phyloP scores from a whole-genome alignment of 257 asterid genomes.

The Perilla frutescens region DNA sequence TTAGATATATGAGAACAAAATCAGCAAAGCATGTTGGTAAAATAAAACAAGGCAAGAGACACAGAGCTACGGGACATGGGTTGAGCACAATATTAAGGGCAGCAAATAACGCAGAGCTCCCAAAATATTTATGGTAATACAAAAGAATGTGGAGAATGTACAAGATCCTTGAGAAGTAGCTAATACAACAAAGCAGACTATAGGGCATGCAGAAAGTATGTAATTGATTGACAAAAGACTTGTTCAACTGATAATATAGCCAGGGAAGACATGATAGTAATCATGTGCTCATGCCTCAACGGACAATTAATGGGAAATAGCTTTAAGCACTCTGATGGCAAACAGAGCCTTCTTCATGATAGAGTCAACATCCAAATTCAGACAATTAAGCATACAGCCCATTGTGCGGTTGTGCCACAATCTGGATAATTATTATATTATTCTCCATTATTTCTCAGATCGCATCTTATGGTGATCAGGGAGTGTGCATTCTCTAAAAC shows the following conservation, averaged over 20 bases:
- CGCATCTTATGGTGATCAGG: not conserved
- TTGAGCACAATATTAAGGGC: not conserved
- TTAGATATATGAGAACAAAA: not conserved
- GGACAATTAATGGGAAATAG: not conserved
- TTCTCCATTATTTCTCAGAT: not conserved
- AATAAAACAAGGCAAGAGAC: not conserved
- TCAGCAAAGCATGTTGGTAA: not conserved
- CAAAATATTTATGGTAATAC: too few species aligned
- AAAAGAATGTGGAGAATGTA: too few species aligned
- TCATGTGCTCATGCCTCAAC: not conserved
- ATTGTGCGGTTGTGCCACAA: not conserved
- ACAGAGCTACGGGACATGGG: not conserved
- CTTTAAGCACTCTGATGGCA: not conserved
- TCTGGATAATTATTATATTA: not conserved
- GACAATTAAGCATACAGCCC: not conserved
- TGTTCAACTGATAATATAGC: too few species aligned
- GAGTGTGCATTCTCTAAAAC: not conserved
- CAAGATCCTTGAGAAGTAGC: too few species aligned
- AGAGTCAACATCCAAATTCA: not conserved
- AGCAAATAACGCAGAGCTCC: not conserved
- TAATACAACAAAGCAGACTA: too few species aligned
- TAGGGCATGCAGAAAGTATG: too few species aligned
- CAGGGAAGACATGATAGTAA: not conserved
- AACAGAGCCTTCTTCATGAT: not conserved
- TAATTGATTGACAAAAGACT: not conserved